Percentiles rank a stretch among this genome's conserved stretches.
Conservation (phyloP, 176 grass and related monocot species). For the Pontederia crassipes region DNA sequence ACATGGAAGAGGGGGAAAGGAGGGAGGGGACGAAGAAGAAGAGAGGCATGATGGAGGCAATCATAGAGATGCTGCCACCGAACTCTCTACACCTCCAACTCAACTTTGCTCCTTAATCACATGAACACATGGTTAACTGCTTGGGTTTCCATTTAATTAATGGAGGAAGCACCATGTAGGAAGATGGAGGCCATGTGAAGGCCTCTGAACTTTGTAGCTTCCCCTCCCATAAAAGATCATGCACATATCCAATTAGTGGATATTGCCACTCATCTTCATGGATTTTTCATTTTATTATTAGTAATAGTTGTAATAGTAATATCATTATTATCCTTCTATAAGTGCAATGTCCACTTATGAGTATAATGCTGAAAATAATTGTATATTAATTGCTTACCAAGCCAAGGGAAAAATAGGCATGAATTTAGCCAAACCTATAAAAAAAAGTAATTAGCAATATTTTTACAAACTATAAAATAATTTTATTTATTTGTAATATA, state of each 20-base stretch:
- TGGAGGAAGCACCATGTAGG: neutral
- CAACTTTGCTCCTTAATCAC: neutral
- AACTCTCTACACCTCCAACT: conserved; percentile 5
- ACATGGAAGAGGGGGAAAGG: neutral
- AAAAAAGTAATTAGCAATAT: too few relatives aligned
- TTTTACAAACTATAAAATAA: too few relatives aligned
- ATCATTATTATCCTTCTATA: too few relatives aligned
- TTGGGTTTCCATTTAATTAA: neutral
- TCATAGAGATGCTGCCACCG: conserved; percentile 13
- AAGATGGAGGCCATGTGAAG: conserved; percentile 1
- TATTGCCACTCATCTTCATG: too few relatives aligned
- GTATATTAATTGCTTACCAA: too few relatives aligned
- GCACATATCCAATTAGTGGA: neutral
- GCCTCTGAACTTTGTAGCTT: neutral
- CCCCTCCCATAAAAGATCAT: neutral
- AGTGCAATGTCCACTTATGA: too few relatives aligned
- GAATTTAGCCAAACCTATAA: too few relatives aligned
- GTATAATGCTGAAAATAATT: too few relatives aligned
- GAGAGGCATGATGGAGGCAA: conserved; percentile 8
- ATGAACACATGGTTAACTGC: conserved; percentile 14
- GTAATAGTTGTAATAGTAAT: too few relatives aligned
- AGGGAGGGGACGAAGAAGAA: neutral
- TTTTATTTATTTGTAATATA: too few relatives aligned
- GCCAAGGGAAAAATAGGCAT: too few relatives aligned
- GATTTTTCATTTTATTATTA: too few relatives aligned